phyloP scores from a whole-genome alignment of 345 rosid species.

The Geranium rotundifolium region DNA sequence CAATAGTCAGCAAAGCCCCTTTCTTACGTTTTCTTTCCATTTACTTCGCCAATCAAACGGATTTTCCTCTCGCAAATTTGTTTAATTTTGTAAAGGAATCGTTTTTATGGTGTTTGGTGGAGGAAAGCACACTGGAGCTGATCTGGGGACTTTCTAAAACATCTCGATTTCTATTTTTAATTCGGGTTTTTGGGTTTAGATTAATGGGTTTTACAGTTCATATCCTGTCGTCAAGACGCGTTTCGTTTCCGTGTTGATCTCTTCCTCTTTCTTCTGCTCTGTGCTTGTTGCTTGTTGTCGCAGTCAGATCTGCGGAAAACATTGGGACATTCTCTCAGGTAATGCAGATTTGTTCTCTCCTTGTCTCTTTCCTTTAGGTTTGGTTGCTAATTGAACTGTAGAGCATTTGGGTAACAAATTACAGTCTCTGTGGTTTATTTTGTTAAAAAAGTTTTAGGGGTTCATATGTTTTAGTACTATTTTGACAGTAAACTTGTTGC shows the following conservation, averaged over 20 bases:
- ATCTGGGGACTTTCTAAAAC: conserved; percentile 7
- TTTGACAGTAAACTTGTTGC: background rate
- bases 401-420: background rate
- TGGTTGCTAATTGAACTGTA: conserved; percentile 2
- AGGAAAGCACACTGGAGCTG: conserved; percentile 24
- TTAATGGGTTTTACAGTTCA: conserved; percentile 43
- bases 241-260: conserved; percentile 33
- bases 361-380: conserved; percentile 7
- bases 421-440: background rate
- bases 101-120: conserved; percentile 11
- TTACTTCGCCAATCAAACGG: conserved; percentile 2
- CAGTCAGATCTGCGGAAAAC: conserved; percentile 42
- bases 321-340: conserved; percentile 40
- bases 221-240: conserved; percentile 47
- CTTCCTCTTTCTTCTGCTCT: conserved; percentile 3
- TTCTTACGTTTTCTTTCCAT: conserved; percentile 7
- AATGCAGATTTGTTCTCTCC: conserved; percentile 5
- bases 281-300: conserved; percentile 13
- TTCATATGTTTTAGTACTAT: background rate
- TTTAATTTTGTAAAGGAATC: background rate
- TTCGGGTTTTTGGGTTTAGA: conserved; percentile 1
- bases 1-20: conserved; percentile 29
- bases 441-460: background rate
- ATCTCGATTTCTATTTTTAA: background rate
- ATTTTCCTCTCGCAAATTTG: conserved; percentile 6